Evolutionary conservation across 495 filamentous ascomycete genomes (phyloP).

Genomic region (Physcia stellaris): DNA sequence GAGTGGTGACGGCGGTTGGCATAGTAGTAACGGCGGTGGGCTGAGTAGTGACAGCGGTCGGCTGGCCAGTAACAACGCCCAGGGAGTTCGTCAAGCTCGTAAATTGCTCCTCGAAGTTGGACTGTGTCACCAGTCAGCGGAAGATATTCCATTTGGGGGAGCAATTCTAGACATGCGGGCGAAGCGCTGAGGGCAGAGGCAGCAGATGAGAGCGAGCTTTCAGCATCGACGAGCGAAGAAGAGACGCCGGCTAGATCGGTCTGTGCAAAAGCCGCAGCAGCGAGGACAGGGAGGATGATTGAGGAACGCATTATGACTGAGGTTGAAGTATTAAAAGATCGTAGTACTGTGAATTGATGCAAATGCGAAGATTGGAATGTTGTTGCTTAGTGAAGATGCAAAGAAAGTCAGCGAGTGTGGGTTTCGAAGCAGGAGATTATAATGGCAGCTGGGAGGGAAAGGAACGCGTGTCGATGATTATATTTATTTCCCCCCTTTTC

Average conservation of each 20-base stretch:
- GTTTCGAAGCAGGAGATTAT: no score
- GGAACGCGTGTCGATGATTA: neutral
- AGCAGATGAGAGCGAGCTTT: neutral
- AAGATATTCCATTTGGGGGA: neutral
- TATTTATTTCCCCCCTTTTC: no score
- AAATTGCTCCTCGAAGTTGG: neutral
- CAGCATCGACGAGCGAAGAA: neutral
- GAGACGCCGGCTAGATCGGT: neutral
- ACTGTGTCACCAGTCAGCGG: neutral
- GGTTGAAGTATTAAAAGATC: neutral
- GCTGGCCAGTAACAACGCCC: slow-evolving; percentile 41
- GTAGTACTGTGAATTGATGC: neutral
- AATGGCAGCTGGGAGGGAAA: neutral
- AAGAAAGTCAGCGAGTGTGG: no score
- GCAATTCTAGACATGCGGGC: no score
- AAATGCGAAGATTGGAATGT: no score
- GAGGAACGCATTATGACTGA: neutral
- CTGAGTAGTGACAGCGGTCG: slow-evolving; percentile 22
- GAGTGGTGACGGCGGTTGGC: slow-evolving; percentile 22
- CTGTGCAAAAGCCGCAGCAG: slow-evolving; percentile 1
- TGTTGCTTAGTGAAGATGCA: no score
- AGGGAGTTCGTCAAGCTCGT: slow-evolving; percentile 31
- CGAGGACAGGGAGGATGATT: neutral
- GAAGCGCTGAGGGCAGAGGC: no score
- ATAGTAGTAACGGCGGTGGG: slow-evolving; percentile 23